Evolutionary conservation across 306 rosid species (phyloP).

Genomic region (Prinsepia uniflora): DNA sequence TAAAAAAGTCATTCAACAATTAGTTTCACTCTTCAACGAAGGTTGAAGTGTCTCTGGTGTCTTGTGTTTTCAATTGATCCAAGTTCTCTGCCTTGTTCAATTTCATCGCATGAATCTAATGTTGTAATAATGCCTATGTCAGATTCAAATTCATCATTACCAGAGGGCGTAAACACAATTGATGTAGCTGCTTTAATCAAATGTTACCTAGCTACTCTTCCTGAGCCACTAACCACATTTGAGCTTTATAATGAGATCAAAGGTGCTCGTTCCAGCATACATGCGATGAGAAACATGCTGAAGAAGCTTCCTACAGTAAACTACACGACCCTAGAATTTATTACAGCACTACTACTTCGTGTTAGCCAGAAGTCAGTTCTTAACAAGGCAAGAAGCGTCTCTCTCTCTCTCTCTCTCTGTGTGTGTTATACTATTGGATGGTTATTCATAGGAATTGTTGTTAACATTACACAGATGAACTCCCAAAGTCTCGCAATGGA

Average conservation of each 20-base stretch:
- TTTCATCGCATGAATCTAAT: constrained; percentile 16
- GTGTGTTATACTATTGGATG: background rate
- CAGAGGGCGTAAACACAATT: constrained; percentile 75
- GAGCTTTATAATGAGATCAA: constrained; percentile 75
- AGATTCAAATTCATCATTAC: constrained; percentile 72
- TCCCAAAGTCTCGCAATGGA: constrained; percentile 79
- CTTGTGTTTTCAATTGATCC: constrained; percentile 7
- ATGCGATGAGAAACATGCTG: constrained; percentile 66
- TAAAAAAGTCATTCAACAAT: constrained; percentile 68
- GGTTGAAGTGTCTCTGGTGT: constrained; percentile 33
- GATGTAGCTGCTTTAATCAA: constrained; percentile 81
- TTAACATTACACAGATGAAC: constrained; percentile 65
- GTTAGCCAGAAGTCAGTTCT: constrained; percentile 69
- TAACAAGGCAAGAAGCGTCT: constrained; percentile 2
- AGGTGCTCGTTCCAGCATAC: constrained; percentile 68
- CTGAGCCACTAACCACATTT: constrained; percentile 81
- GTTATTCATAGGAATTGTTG: constrained; percentile 13
- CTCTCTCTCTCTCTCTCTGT: constrained; percentile 11
- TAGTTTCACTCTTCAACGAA: constrained; percentile 84
- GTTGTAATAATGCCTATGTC: constrained; percentile 22
- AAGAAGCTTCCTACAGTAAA: constrained; percentile 81
- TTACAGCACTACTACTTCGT: constrained; percentile 78
- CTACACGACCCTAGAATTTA: constrained; percentile 88
- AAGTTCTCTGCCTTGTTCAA: constrained; percentile 22
- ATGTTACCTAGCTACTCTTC: constrained; percentile 92